Conservation (phyloP, 1,139 yeast genomes). For the Pichia norvegensis region DNA sequence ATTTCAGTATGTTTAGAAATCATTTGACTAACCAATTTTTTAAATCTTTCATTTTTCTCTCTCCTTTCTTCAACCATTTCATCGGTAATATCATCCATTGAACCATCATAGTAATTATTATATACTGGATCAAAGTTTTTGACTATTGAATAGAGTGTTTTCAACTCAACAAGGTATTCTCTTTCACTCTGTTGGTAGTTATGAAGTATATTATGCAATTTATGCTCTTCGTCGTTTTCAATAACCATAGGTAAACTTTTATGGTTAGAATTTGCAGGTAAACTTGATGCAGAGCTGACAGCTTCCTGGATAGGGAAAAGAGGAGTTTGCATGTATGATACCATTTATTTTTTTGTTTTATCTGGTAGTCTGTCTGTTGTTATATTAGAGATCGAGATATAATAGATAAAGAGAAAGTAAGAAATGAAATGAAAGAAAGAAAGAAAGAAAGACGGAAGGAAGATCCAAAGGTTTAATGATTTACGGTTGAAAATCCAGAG, state of each 20-base stretch:
- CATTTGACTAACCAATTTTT: conserved; percentile 13
- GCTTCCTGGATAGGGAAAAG: conserved; percentile 20
- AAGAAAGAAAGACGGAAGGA: background rate
- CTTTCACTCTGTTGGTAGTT: conserved; percentile 15
- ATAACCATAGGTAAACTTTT: background rate
- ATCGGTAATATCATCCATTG: conserved; percentile 20
- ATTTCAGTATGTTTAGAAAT: conserved; percentile 17
- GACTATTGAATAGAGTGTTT: conserved; percentile 15
- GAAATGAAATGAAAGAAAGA: background rate
- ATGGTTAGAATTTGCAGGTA: conserved; percentile 1
- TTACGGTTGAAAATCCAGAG: too few relatives aligned
- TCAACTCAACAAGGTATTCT: conserved; percentile 18
- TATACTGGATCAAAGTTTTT: conserved; percentile 23
- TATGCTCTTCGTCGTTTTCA: background rate
- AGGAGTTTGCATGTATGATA: conserved; percentile 13
- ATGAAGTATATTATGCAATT: background rate
- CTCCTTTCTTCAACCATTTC: conserved; percentile 18
- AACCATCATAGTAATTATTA: conserved; percentile 24
- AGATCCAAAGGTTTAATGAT: too few relatives aligned
- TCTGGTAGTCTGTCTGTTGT: too few relatives aligned
- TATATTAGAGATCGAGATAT: too few relatives aligned
- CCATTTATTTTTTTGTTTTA: background rate
- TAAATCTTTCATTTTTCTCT: conserved; percentile 15
- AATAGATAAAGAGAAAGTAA: too few relatives aligned
- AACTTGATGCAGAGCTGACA: conserved; percentile 10